Base-by-base conservation (phyloP, 2,329 filamentous ascomycete species). In the Clonostachys rosea region DNA sequence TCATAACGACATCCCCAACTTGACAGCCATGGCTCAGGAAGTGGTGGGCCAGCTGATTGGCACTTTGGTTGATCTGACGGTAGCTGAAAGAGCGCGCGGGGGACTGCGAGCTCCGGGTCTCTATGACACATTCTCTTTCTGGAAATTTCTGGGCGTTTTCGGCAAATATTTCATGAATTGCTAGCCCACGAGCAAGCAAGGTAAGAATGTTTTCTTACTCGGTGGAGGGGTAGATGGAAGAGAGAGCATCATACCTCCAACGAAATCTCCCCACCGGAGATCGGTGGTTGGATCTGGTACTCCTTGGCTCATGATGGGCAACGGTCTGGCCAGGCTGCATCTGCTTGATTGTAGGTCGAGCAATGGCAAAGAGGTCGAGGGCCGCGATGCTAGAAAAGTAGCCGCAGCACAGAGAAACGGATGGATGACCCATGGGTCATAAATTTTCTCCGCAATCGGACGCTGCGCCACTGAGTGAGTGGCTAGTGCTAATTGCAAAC, bases 1-100 rank as follows among this genome's bases (percentile, higher is more conserved):
- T 88, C 89, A 96, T 95, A 57, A 96, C 90, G 3, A 96, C 91
- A 61, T 97, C 91, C 9, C 90, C 91, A 55, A 83, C 75, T 49
- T 83, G 75, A 52, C 90, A 75, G 48, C 91, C 91, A 57, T 82
- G 76, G 44, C 85, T 75, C 46, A 87, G 79, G 18, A 96, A 76
- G 60, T 95, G 81, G 67, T 95, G 83, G 18, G 90, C 88, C 7
- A 96, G 66, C 16, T 82, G 75, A 62, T 95, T 95, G 33, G 89
- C 86, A 0, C 86, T 84, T 69, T 96, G 87, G 60, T 91, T 79
- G 60, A 97, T 96, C 59, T 95, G 89, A 54, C 75, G 74, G 65
- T 96, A 97, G 24, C 84, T 94, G 66, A 94, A 96, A 43, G 68
- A 69, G 52, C 88, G 76, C 61, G 83, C 73, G 8, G 83, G 75